Conservation (phyloP, 2,329 filamentous ascomycete species). For the Fusarium pseudonygamai region DNA sequence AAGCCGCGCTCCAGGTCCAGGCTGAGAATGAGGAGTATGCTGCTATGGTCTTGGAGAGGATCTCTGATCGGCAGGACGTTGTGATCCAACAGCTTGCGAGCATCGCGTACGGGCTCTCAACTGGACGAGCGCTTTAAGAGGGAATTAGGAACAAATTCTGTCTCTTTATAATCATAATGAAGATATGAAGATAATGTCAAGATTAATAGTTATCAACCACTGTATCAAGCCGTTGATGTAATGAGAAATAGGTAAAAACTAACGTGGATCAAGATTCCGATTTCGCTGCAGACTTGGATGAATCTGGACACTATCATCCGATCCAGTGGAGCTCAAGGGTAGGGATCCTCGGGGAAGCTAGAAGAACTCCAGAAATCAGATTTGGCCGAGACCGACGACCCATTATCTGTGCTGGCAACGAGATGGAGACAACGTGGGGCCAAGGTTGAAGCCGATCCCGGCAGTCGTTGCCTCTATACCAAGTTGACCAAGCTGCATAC, state of each 20-base stretch:
- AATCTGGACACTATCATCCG: not conserved
- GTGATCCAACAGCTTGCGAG: accelerated
- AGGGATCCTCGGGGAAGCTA: slow-evolving; percentile 11
- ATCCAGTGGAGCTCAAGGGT: not conserved
- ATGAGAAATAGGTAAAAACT: accelerated
- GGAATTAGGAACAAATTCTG: accelerated
- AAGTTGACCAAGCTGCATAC: not conserved
- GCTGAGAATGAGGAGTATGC: accelerated
- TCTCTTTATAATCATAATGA: no score
- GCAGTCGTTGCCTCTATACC: not conserved
- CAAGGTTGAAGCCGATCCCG: not conserved
- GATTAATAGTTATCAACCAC: accelerated
- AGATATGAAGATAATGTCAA: accelerated
- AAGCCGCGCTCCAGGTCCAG: not conserved
- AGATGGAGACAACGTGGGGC: not conserved
- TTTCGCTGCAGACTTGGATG: not conserved
- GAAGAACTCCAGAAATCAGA: slow-evolving; percentile 3
- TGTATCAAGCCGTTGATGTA: accelerated
- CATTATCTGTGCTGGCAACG: not conserved
- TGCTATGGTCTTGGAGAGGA: accelerated
- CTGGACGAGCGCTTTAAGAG: accelerated
- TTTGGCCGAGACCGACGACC: not conserved
- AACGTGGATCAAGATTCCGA: accelerated
- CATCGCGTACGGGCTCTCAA: accelerated
- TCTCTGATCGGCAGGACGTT: accelerated